Base-by-base conservation (phyloP, 2,329 filamentous ascomycete species). In the Delphinella strobiligena region DNA sequence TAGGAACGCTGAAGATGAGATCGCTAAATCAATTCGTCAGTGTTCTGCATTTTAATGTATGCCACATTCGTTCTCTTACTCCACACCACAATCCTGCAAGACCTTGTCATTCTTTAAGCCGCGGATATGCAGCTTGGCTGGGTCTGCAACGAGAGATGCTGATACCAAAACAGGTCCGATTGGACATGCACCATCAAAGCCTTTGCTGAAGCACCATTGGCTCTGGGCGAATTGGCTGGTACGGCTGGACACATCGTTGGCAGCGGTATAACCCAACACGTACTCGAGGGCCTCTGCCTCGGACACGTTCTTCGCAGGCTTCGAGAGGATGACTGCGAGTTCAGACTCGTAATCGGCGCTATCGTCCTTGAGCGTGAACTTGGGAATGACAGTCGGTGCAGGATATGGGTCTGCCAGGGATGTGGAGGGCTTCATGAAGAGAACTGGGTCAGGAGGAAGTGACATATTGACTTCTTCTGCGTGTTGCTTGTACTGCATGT, bases 201-300 rank as follows among this genome's bases (percentile, higher is more conserved):
- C 71, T 56, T 77, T 76, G 17, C 70, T 74, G 52, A 69, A 77
- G 42, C 65, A 72, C 64, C 70, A 74, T 51, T 76, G 72, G 36
- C 60, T 62, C 52, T 71, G 66, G 16, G 63, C 61, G 48, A 69
- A 63, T 59, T 79, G 75, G 38, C 63, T 64, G 37, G 70, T 68
- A 3, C 75, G 68, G 44, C 69, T 72, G 2, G 74, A 78, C 5
- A 81, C 68, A 51, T 81, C 76, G 57, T 80, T 81, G 49, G 68
- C 67, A 16, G 68, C 67, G 1, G 74, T 76, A 53, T 81, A 81
- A 19, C 77, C 76, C 2, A 80, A 67, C 4, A 81, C 65, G 49
- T 79, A 76, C 46, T 70, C 64, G 37, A 74, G 52, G 4, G 74
- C 74, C 19, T 78, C 66, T 1, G 61, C 63, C 47, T 75, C 72